These are phyloP conservation scores for Penicillium goetzii DNA, from an alignment of 495 filamentous ascomycete species.

Conservation along the genomic window DNA sequence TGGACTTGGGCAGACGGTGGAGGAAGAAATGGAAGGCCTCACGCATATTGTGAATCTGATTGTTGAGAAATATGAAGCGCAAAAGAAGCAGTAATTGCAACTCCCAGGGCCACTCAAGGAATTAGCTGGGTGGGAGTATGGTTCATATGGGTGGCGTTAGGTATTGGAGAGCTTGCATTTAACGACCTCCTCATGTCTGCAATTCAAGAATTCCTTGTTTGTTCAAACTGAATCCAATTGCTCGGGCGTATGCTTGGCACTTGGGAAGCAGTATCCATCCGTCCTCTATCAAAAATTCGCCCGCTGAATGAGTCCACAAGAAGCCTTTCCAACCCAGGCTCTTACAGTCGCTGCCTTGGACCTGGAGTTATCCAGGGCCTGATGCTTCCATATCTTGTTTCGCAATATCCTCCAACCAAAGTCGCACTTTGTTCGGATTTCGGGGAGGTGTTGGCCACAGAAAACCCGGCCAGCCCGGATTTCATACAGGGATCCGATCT, in stretches of 20 bases:
- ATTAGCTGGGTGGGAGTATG: background rate
- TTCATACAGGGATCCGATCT: constrained; percentile 16
- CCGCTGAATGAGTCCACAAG: background rate
- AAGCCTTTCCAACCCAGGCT: background rate
- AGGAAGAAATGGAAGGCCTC: constrained; percentile 93
- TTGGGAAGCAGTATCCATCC: background rate
- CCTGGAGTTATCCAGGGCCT: background rate
- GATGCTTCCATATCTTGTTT: background rate
- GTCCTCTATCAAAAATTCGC: background rate
- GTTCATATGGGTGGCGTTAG: background rate
- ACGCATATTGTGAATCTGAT: constrained; percentile 70
- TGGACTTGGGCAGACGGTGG: constrained; percentile 73
- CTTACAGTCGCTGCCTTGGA: background rate
- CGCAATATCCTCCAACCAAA: background rate
- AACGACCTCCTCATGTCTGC: background rate
- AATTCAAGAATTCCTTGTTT: background rate
- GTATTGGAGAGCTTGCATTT: background rate
- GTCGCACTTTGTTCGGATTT: background rate
- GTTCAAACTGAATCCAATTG: background rate
- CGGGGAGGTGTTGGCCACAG: background rate
- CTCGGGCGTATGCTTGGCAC: background rate
- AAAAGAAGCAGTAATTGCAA: constrained; percentile 17
- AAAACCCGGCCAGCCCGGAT: background rate
- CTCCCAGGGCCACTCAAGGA: background rate
- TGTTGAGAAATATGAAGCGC: constrained; percentile 38